Base-by-base conservation (phyloP, 2,329 filamentous ascomycete species). In the Trichoderma brevicompactum region DNA sequence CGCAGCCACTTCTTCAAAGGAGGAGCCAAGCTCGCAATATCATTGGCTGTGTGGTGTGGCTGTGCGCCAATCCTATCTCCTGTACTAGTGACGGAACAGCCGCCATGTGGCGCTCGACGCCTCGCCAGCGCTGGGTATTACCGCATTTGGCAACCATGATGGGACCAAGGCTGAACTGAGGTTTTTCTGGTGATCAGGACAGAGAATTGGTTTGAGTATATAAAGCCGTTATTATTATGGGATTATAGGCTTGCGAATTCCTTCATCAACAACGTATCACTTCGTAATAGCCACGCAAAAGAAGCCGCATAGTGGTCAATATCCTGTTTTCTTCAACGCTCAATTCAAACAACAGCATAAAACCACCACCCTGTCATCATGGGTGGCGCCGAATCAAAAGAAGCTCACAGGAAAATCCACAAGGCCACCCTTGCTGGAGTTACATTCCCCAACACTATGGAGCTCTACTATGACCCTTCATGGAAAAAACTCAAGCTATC, bases 101-200 rank as follows among this genome's bases (percentile, higher is more conserved):
- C 17, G 9, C 23, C 34, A 52, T 41, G 49, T 54, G 34, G 34
- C 23, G 59, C 61, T 19, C 41, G 48, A 55, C 60, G 60, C 60
- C 60, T 63, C 32, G 28, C 50, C 58, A 61, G 63, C 63, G 63
- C 54, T 65, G 54, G 23, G 54, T 65, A 65, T 61, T 65, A 50
- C 63, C 46, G 43, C 34, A 65, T 65, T 65, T 53, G 63, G 63
- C n/a, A 43, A 43, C 13, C n/a, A 46, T 32, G 15, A 34, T 8
- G 58, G n/a, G 32, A 28, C 38, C 15, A 28, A 17, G 52, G 36
- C n/a, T 13, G 23, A 55, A 23, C 28, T 41, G 15, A 43, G 41
- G 34, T 7, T 32, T 43, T 9, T 46, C 13, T 12, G 43, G 23
- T 1, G 17, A 17, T 8, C 17, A 19, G 32, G 49, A 13, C 12